Evolutionary conservation across 257 asterid species (phyloP), one percentile per base, ranked within the genome.

Genomic region (Nyctanthes arbortristis): DNA sequence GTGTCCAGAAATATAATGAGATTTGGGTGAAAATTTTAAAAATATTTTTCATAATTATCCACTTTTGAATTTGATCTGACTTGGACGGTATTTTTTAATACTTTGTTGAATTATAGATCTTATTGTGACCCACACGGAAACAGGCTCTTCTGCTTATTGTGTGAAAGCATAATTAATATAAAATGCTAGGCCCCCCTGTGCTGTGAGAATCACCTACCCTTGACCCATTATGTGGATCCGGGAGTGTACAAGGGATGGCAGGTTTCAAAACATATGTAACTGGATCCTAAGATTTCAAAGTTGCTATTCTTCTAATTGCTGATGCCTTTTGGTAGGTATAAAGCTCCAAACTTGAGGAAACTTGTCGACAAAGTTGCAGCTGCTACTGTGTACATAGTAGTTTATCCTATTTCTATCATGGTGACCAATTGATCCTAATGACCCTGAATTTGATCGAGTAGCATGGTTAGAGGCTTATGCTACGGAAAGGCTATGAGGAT

Each of bases 361-460:
- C 77, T 90, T 35, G 93, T 93, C 1, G 91, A 86, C 70, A 84
- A 80, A 77, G 75, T 84, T 69, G 90, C 91, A 73, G 74, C 95
- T 89, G 84, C 81, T 45, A 66, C 77, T 27, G 93, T 93, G 22
- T 84, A 57, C 76, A 78, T 79, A 3, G 93, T 83, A 7, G 84
- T 84, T 69, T 91, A 78, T 83, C 97, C 97, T 9, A 90, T 80
- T 80, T 88, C 80, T 86, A 73, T 75, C 68, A 79, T 33, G 96
- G 97, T 14, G 93, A 86, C 91, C 96, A 5, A 49, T 58, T 35
- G 49, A 55, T 68, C 79, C 31, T 1, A 80, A 80, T 20, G 79
- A 78, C 63, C 70, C 78, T 45, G 32, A 66, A 20, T 36, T 37
- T 36, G 55, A 43, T 69, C 0, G 60, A 7, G 63, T 43, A 25